A percentile compares a stretch with the other conserved stretches of the same genome.
These are phyloP conservation scores for Isatis tinctoria DNA, from an alignment of 345 rosid species.

Conservation along the genomic window DNA sequence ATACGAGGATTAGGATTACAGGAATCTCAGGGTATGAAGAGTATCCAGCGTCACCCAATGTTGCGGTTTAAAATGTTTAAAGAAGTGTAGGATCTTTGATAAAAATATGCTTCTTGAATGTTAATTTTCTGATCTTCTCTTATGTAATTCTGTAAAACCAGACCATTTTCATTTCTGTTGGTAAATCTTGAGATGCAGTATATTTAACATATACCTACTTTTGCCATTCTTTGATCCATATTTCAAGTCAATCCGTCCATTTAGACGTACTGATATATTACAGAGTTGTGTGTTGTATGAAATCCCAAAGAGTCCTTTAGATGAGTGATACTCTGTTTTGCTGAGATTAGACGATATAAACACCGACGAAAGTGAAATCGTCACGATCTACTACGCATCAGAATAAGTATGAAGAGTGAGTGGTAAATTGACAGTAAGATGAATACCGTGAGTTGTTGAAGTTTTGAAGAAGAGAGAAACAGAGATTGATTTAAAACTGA, in stretches of 20 bases:
- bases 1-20: constrained; percentile 76
- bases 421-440: too few relatives aligned
- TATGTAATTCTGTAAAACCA: constrained; percentile 4
- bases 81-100: background rate
- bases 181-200: background rate
- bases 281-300: background rate
- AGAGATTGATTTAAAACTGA: too few relatives aligned
- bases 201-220: background rate
- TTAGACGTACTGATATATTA: background rate
- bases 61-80: background rate
- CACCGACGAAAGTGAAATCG: too few relatives aligned
- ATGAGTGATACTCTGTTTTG: too few relatives aligned
- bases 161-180: background rate
- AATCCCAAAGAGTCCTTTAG: too few relatives aligned
- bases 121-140: background rate
- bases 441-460: too few relatives aligned
- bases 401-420: too few relatives aligned
- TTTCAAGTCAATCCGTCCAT: background rate
- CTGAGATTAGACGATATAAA: too few relatives aligned
- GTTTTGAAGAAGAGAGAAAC: too few relatives aligned
- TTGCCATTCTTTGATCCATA: background rate
- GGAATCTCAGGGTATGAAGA: constrained; percentile 83
- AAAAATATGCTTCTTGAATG: constrained; percentile 8
- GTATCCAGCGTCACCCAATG: constrained; percentile 53
- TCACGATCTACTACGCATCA: too few relatives aligned